These are phyloP conservation scores for Beauveria sp. DNA, from an alignment of 2,329 filamentous ascomycete genomes.

Conservation along the genomic window DNA sequence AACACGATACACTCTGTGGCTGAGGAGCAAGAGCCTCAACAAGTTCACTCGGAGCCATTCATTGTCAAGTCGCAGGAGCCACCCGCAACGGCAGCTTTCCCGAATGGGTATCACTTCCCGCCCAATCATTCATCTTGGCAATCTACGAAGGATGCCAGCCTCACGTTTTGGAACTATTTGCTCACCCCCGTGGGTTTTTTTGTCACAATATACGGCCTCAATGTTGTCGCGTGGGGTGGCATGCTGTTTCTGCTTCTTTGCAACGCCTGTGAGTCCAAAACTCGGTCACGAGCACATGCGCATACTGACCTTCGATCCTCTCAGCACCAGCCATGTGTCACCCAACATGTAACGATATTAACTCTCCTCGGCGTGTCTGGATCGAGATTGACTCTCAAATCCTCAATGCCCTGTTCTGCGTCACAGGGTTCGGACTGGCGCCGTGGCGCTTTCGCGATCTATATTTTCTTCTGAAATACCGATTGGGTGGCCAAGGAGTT, in stretches of 20 bases:
- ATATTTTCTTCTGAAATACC: slow-evolving; percentile 63
- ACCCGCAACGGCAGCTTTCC: slow-evolving; percentile 34
- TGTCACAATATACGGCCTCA: slow-evolving; percentile 71
- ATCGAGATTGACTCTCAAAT: slow-evolving; percentile 81
- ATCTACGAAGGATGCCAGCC: slow-evolving; percentile 48
- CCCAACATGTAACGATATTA: slow-evolving; percentile 60
- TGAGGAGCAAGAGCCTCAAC: slow-evolving; percentile 15
- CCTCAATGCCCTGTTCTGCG: slow-evolving; percentile 60
- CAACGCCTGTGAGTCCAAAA: slow-evolving; percentile 42
- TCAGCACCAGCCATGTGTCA: slow-evolving; percentile 62
- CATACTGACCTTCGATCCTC: background rate
- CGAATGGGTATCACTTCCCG: slow-evolving; percentile 61
- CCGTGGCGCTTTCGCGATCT: slow-evolving; percentile 77
- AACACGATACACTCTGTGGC: slow-evolving; percentile 16
- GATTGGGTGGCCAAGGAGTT: slow-evolving; percentile 42
- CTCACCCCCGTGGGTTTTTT: slow-evolving; percentile 69
- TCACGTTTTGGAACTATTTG: slow-evolving; percentile 65
- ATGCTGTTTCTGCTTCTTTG: slow-evolving; percentile 84
- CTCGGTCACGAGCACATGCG: background rate
- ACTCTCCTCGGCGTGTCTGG: slow-evolving; percentile 74
- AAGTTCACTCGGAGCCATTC: background rate
- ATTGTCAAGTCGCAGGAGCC: slow-evolving; percentile 18
- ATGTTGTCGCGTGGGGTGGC: slow-evolving; percentile 81
- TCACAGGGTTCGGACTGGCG: slow-evolving; percentile 69
- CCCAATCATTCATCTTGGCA: slow-evolving; percentile 53